These are phyloP conservation scores for Lecanicillium sp. DNA, from an alignment of 2,329 filamentous ascomycete genomes.

Conservation along the genomic window DNA sequence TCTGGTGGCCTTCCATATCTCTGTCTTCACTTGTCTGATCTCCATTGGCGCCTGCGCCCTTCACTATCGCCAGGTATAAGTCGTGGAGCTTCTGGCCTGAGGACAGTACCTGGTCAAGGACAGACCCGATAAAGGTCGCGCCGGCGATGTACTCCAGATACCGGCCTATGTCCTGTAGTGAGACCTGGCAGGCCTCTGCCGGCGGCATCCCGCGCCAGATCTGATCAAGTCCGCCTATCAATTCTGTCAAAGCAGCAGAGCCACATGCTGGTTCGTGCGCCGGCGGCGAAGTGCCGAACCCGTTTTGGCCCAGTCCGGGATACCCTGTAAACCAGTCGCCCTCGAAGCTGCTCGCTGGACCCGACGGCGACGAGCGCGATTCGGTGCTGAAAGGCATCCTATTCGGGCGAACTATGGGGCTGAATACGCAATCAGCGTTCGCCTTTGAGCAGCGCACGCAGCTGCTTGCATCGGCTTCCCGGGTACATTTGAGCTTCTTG, in stretches of 20 bases:
- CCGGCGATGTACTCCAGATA: conserved; percentile 20
- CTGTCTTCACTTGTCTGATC: neutral
- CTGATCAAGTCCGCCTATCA: conserved; percentile 21
- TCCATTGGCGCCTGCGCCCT: neutral
- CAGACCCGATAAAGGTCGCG: conserved; percentile 18
- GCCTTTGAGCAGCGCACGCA: conserved; percentile 40
- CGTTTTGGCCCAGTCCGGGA: neutral
- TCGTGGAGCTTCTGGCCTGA: neutral
- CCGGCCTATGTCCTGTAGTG: conserved; percentile 20
- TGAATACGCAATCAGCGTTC: conserved; percentile 35
- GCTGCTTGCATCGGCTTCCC: conserved; percentile 27
- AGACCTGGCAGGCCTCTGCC: conserved; percentile 17
- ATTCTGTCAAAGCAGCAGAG: conserved; percentile 17
- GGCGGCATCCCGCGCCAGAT: conserved; percentile 16
- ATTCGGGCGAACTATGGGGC: conserved; percentile 27
- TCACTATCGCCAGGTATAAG: neutral
- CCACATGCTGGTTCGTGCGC: conserved; percentile 7
- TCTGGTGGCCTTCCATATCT: neutral
- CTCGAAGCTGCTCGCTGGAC: neutral
- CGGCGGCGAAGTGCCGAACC: neutral
- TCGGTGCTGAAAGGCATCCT: neutral
- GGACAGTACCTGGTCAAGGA: conserved; percentile 15
- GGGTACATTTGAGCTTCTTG: conserved; percentile 42
- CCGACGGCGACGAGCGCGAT: conserved; percentile 7
- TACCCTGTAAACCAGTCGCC: neutral